These are phyloP conservation scores for Rhizopogon sp. DNA, from an alignment of 768 basidiomycete genomes.

Conservation along the genomic window DNA sequence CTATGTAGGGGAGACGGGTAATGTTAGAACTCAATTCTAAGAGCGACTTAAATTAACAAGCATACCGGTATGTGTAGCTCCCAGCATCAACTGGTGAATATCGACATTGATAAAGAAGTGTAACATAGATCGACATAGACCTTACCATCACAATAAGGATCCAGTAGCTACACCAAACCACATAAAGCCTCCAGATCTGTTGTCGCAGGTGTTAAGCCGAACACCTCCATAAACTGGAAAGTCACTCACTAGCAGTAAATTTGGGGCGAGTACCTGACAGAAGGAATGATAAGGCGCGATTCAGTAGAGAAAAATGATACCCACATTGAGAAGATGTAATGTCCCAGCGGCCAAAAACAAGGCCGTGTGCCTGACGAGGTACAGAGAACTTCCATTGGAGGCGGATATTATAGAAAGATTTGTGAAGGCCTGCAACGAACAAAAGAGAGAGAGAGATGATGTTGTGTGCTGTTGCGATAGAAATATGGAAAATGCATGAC, in stretches of 20 bases:
- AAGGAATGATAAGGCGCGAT: neutral
- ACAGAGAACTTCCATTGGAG: neutral
- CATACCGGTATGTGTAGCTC: slow-evolving; percentile 3
- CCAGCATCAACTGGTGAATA: neutral
- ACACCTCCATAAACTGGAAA: neutral
- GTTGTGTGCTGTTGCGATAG: slow-evolving; percentile 1
- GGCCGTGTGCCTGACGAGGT: neutral
- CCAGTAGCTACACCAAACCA: slow-evolving; percentile 3
- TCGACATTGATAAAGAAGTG: neutral
- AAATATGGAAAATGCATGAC: slow-evolving; percentile 4
- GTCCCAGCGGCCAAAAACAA: neutral
- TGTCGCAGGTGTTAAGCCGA: neutral
- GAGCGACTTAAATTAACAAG: neutral
- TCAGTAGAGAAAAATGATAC: neutral
- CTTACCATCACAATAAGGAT: neutral
- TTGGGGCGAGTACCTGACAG: slow-evolving; percentile 2
- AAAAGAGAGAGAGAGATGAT: slow-evolving; percentile 1
- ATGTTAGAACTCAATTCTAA: neutral
- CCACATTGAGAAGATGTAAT: slow-evolving; percentile 1
- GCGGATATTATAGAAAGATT: neutral
- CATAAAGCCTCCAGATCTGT: slow-evolving; percentile 7
- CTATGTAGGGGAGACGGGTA: neutral
- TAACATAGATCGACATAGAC: neutral
- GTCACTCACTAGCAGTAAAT: slow-evolving; percentile 1
- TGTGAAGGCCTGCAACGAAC: neutral